Evolutionary conservation across 1,284 basidiomycete genomes (phyloP).

Genomic region (Ganoderma boninense): DNA sequence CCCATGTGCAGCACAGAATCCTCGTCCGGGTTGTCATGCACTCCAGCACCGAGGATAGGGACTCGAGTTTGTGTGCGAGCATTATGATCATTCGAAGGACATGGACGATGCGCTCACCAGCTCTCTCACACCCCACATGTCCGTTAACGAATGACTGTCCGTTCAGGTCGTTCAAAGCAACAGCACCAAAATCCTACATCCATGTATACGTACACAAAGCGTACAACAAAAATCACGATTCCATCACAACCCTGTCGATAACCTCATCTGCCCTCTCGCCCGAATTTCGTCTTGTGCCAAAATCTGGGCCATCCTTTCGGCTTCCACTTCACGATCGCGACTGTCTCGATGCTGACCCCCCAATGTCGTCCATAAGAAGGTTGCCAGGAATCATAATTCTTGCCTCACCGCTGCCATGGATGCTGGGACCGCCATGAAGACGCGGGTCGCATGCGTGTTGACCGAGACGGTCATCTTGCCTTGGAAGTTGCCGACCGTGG

Average conservation of each 20-base stretch:
- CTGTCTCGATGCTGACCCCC: conserved; percentile 1
- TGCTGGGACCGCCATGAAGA: conserved; percentile 41
- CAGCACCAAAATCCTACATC: not conserved
- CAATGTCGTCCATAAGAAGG: not conserved
- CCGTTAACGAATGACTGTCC: not conserved
- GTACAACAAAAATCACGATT: not conserved
- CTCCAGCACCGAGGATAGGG: too few relatives aligned
- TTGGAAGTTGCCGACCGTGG: conserved; percentile 39
- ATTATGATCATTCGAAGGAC: not conserved
- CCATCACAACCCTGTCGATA: not conserved
- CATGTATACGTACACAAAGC: not conserved
- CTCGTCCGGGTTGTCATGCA: too few relatives aligned
- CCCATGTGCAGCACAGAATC: too few relatives aligned
- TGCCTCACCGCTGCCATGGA: conserved; percentile 21
- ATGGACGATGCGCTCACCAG: not conserved
- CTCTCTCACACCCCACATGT: not conserved
- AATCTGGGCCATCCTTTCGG: conserved; percentile 4
- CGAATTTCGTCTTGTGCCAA: conserved; percentile 9
- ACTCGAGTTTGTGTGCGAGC: too few relatives aligned
- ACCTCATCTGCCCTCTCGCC: not conserved
- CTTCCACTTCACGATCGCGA: conserved; percentile 7
- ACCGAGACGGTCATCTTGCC: conserved; percentile 40
- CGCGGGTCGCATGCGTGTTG: conserved; percentile 42
- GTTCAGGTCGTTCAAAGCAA: not conserved
- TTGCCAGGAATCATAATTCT: conserved; percentile 32